These are phyloP conservation scores for Amauroascus verrucosus DNA, from an alignment of 2,329 filamentous ascomycete genomes.

Conservation along the genomic window DNA sequence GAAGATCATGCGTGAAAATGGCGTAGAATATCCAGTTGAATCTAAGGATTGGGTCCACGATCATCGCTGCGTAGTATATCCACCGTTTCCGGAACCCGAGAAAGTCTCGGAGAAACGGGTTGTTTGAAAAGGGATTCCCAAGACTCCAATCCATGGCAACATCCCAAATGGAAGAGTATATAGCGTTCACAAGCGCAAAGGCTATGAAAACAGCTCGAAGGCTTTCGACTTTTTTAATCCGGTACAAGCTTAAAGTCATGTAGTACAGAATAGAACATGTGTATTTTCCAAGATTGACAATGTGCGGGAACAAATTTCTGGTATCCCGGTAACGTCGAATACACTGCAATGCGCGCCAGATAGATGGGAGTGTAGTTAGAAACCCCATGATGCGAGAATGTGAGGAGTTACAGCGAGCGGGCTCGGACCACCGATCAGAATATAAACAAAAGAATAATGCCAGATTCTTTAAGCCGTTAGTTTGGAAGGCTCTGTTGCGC, in stretches of 20 bases:
- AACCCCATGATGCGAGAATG: constrained; percentile 79
- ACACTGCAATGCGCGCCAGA: constrained; percentile 88
- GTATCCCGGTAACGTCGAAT: constrained; percentile 83
- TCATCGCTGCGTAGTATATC: constrained; percentile 79
- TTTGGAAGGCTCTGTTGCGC: not conserved
- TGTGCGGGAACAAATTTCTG: constrained; percentile 75
- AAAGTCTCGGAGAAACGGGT: constrained; percentile 62
- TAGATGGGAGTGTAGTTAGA: constrained; percentile 67
- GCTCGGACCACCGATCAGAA: constrained; percentile 62
- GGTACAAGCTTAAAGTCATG: constrained; percentile 69
- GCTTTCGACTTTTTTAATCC: constrained; percentile 51
- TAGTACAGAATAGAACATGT: constrained; percentile 71
- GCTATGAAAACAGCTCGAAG: constrained; percentile 64
- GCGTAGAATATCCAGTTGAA: constrained; percentile 94
- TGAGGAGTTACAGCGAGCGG: constrained; percentile 69
- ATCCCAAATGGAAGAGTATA: constrained; percentile 88
- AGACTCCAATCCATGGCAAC: constrained; percentile 92
- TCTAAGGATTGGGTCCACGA: constrained; percentile 70
- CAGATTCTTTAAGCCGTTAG: constrained; percentile 54
- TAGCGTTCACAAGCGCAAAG: constrained; percentile 68
- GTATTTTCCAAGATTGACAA: constrained; percentile 90
- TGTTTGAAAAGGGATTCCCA: constrained; percentile 62
- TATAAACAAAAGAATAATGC: constrained; percentile 94
- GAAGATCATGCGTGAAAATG: constrained; percentile 65
- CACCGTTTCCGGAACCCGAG: constrained; percentile 68